Base-by-base conservation (phyloP, 2,329 filamentous ascomycete genomes). In the Apiospora koreana region DNA sequence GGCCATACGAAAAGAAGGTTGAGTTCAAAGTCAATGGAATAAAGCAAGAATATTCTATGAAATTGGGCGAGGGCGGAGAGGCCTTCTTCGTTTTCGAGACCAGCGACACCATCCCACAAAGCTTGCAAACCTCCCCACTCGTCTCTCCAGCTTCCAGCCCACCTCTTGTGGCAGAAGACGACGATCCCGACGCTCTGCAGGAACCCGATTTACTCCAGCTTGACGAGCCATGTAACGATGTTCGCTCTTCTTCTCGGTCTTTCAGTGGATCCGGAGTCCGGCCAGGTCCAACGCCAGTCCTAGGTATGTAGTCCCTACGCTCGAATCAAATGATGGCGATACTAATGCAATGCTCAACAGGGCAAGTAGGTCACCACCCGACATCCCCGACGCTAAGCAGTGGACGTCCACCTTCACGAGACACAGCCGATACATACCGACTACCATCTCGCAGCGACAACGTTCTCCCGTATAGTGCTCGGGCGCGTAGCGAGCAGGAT, bases 31-130 rank as follows among this genome's bases (percentile, higher is more conserved):
- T 99, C 87, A 99, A 99, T 86, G 93, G 93, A 77, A 84, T 88
- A 72, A 97, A 96, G 82, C 94, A 97, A 80, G 88, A 96, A 75
- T 98, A 97, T 85, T 91, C 96, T 65, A 99, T 99, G 96, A 99
- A 99, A 84, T 88, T 99, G 25, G 96, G 96, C 62, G 96, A 99
- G 80, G 96, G 94, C 68, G 96, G 96, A 74, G 96, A 99, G 84
- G 96, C 96, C 35, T 99, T 99, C 84, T 99, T 99, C 81, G 94
- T 99, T 73, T 98, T 99, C 78, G 94, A 98, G 83, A 99, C 96
- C 10, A 92, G 92, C 68, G 94, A 95, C 75, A 92, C 90, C 77
- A 96, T 99, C 71, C 96, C 96, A n/a, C 92, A 93, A 80, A 94
- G 93, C 70, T 85, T 98, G 78, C 96, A 98, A 83, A 99, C 96